A percentile compares a stretch with the other conserved stretches of the same genome.
phyloP scores from a whole-genome alignment of 495 filamentous ascomycete species.

The Penicillium malachiteum region DNA sequence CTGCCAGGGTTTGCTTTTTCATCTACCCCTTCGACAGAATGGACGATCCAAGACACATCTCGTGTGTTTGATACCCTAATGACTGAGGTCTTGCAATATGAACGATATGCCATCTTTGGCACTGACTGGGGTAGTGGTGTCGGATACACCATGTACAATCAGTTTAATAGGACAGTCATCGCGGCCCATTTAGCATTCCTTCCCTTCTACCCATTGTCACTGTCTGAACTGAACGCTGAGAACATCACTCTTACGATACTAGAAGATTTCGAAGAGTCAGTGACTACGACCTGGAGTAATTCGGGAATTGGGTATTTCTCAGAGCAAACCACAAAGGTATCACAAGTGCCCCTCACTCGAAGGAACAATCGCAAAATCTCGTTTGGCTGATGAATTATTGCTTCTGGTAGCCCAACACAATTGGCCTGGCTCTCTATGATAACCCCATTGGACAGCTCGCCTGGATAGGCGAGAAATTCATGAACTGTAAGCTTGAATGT shows the following conservation, averaged over 20 bases:
- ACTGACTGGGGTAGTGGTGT: neutral
- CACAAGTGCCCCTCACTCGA: neutral
- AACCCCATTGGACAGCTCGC: constrained; percentile 35
- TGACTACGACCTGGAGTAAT: neutral
- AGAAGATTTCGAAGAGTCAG: constrained; percentile 1
- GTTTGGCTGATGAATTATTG: neutral
- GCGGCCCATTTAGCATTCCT: neutral
- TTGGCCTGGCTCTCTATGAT: constrained; percentile 38
- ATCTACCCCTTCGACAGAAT: constrained; percentile 19
- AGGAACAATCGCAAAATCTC: neutral
- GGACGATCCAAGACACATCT: constrained; percentile 22
- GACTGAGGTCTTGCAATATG: neutral
- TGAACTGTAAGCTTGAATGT: constrained; percentile 3
- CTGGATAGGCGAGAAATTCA: constrained; percentile 40
- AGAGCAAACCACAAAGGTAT: neutral
- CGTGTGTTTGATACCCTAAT: neutral
- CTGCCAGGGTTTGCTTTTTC: constrained; percentile 30
- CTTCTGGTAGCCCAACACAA: constrained; percentile 29
- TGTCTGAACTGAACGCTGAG: constrained; percentile 17
- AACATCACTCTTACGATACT: constrained; percentile 6
- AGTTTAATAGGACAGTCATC: neutral
- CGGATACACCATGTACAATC: neutral
- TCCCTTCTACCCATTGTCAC: neutral
- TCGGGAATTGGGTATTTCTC: neutral
- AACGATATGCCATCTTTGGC: neutral